Conservation (phyloP, 163 green algal genomes). For the Chlamydomonas reinhardtii region DNA sequence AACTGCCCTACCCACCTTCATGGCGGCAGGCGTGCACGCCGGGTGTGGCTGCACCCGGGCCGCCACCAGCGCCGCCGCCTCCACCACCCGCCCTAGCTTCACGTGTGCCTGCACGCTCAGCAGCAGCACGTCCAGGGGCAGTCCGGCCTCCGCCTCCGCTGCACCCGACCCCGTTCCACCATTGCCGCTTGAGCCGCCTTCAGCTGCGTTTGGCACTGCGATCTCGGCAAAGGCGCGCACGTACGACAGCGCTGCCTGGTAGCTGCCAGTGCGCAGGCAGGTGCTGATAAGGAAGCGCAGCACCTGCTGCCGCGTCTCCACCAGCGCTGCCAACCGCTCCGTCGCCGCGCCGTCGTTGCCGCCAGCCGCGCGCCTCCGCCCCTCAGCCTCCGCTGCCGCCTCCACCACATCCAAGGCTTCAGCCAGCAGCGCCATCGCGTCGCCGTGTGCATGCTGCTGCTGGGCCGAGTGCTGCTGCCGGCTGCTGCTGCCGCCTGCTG, state of each 20-base stretch:
- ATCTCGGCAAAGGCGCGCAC: not conserved
- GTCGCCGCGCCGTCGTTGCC: not conserved
- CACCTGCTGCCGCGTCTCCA: not conserved
- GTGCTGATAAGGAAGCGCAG: slow-evolving; percentile 9
- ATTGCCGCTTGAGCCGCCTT: too few relatives aligned
- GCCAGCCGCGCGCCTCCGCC: not conserved
- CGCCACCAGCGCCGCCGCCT: slow-evolving; percentile 37
- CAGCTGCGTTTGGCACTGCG: too few relatives aligned
- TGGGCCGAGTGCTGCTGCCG: not conserved
- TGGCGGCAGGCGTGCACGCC: not conserved
- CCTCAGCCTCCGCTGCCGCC: not conserved
- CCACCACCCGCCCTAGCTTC: slow-evolving; percentile 1
- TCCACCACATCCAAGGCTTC: slow-evolving; percentile 1
- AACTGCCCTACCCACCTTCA: slow-evolving; percentile 20
- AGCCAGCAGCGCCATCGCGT: not conserved
- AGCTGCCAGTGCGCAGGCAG: not conserved
- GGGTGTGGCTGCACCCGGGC: slow-evolving; percentile 10
- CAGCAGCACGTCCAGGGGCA: slow-evolving; percentile 27
- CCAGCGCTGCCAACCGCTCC: not conserved
- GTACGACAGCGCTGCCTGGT: slow-evolving; percentile 25
- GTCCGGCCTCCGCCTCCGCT: not conserved
- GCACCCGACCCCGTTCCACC: too few relatives aligned
- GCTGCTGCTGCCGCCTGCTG: not conserved
- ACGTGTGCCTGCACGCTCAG: slow-evolving; percentile 12
- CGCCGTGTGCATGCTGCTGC: not conserved